These are phyloP conservation scores for Inga laurina DNA, from an alignment of 306 rosid species.

Conservation along the genomic window DNA sequence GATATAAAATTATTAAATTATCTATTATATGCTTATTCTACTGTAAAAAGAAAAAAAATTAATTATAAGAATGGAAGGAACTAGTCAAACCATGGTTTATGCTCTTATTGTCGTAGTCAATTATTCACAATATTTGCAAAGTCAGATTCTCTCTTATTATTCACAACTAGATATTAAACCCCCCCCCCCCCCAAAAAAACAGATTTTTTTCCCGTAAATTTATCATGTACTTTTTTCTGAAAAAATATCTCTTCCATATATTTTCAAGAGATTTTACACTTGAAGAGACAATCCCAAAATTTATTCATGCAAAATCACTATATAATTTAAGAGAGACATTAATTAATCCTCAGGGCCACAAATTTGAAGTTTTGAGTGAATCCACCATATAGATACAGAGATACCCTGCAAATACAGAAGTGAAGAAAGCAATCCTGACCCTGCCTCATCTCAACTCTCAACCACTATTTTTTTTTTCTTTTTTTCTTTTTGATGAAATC, in stretches of 20 bases:
- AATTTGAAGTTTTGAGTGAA: neutral
- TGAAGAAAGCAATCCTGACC: neutral
- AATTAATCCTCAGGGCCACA: slow-evolving; percentile 15
- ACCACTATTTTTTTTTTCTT: neutral
- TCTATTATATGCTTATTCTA: no score
- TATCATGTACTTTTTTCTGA: neutral
- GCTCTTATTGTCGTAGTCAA: neutral
- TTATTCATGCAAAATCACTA: slow-evolving; percentile 3
- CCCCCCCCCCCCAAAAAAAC: neutral
- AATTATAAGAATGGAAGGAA: no score
- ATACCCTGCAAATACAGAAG: neutral
- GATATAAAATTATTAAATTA: neutral
- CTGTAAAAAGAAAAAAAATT: no score
- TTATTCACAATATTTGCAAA: neutral
- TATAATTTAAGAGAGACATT: neutral
- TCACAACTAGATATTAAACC: neutral
- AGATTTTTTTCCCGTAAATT: neutral
- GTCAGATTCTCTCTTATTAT: neutral
- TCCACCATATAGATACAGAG: neutral
- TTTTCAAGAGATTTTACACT: neutral
- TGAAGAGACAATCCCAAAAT: neutral
- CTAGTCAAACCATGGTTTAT: neutral
- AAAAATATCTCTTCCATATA: neutral
- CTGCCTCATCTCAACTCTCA: neutral
- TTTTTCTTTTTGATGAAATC: neutral